These are phyloP conservation scores for Stylosanthes scabra DNA, from an alignment of 331 rosid species.

Conservation along the genomic window DNA sequence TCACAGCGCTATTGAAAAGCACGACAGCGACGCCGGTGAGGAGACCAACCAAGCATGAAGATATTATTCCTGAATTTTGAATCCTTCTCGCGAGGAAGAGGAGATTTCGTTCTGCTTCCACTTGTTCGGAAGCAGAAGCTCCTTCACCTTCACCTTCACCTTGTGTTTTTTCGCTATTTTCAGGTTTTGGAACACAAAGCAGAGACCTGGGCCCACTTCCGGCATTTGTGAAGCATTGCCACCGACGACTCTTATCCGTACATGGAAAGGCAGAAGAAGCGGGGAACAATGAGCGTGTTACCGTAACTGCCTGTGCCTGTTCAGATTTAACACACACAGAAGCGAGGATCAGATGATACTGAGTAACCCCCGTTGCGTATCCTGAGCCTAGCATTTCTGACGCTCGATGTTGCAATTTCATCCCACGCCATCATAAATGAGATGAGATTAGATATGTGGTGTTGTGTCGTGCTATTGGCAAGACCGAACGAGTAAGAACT, in stretches of 20 bases:
- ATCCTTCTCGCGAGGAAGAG: slow-evolving; percentile 29
- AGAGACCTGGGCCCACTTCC: slow-evolving; percentile 35
- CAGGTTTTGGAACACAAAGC: slow-evolving; percentile 46
- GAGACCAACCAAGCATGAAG: slow-evolving; percentile 88
- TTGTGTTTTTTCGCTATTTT: slow-evolving; percentile 10
- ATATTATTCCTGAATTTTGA: slow-evolving; percentile 56
- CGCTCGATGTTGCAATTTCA: slow-evolving; percentile 22
- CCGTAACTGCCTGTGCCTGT: neutral
- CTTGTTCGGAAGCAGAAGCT: slow-evolving; percentile 24
- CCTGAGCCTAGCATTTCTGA: slow-evolving; percentile 55
- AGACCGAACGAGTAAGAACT: too few species aligned
- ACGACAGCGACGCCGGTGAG: slow-evolving; percentile 89
- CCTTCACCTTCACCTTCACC: slow-evolving; percentile 35
- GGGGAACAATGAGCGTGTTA: too few species aligned
- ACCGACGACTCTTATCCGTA: slow-evolving; percentile 1
- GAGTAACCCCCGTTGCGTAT: slow-evolving; percentile 42
- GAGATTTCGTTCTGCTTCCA: slow-evolving; percentile 45
- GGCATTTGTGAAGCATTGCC: slow-evolving; percentile 6
- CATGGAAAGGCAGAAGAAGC: neutral
- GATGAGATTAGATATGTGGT: too few species aligned
- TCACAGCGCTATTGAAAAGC: slow-evolving; percentile 74
- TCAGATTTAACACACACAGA: slow-evolving; percentile 40
- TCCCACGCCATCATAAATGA: slow-evolving; percentile 11
- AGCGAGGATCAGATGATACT: slow-evolving; percentile 29
- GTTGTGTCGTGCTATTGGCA: too few species aligned